phyloP scores from a whole-genome alignment of 345 rosid species.

The Carallia pectinifolia region DNA sequence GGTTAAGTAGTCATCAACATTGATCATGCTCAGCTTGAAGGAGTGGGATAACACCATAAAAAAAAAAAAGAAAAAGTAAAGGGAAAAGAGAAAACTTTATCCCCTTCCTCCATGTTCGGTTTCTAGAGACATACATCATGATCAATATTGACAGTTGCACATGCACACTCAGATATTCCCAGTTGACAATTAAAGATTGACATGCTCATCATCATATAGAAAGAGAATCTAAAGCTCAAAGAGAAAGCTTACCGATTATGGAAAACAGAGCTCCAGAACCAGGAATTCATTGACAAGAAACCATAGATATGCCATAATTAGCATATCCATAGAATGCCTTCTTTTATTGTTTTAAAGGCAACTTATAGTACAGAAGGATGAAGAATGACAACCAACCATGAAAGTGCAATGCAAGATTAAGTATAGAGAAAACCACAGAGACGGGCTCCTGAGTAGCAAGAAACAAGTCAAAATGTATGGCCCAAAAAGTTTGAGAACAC shows the following conservation, averaged over 20 bases:
- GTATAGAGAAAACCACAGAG: conserved; percentile 73
- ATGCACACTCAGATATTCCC: background rate
- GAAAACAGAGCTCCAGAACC: conserved; percentile 86
- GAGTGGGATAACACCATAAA: no score
- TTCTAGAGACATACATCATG: no score
- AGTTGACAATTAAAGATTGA: background rate
- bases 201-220: background rate
- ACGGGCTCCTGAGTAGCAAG: conserved; percentile 59
- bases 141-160: no score
- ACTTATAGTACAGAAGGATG: conserved; percentile 71
- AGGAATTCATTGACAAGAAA: conserved; percentile 65
- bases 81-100: no score
- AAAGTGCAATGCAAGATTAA: conserved; percentile 76
- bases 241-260: conserved; percentile 61
- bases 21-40: no score
- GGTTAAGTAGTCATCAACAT: no score
- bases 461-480: conserved; percentile 5
- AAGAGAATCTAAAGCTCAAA: background rate
- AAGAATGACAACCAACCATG: conserved; percentile 89
- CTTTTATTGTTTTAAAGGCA: conserved; percentile 65
- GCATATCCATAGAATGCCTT: conserved; percentile 67
- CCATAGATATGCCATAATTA: conserved; percentile 72
- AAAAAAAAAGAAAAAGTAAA: no score
- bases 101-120: no score
- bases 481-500: background rate